These are phyloP conservation scores for Aspergillus olivimuriae DNA, from an alignment of 495 filamentous ascomycete genomes.

Conservation along the genomic window DNA sequence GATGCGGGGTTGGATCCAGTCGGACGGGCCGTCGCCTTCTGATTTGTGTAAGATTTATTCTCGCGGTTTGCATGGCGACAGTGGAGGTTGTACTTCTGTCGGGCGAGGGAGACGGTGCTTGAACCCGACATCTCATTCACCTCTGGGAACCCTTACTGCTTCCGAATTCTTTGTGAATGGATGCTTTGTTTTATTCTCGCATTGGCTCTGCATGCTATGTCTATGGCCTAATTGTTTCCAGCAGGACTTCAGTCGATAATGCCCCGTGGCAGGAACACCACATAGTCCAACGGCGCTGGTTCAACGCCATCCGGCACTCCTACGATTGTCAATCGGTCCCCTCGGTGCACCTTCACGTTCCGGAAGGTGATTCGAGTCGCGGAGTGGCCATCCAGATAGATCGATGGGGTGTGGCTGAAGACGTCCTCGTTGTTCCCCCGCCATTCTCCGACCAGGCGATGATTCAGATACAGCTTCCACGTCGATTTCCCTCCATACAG, in stretches of 20 bases:
- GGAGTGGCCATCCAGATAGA: slow-evolving; percentile 56
- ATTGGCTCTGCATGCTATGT: too few species aligned
- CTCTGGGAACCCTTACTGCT: too few species aligned
- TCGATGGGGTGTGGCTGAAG: slow-evolving; percentile 49
- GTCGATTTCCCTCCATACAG: slow-evolving; percentile 46
- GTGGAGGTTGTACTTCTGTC: too few species aligned
- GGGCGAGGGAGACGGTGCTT: too few species aligned
- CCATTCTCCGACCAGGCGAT: slow-evolving; percentile 48
- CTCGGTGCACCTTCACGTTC: slow-evolving; percentile 42
- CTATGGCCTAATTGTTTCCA: too few species aligned
- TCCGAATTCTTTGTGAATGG: too few species aligned
- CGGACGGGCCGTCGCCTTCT: too few species aligned
- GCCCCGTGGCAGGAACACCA: slow-evolving; percentile 53
- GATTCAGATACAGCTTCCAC: slow-evolving; percentile 49
- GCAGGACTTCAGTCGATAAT: slow-evolving; percentile 59
- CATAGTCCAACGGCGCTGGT: slow-evolving; percentile 60
- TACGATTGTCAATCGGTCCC: slow-evolving; percentile 54
- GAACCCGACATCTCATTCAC: too few species aligned
- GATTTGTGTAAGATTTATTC: background rate
- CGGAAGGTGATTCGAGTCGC: slow-evolving; percentile 55
- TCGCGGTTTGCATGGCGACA: background rate
- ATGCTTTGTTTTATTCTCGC: too few species aligned
- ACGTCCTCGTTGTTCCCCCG: slow-evolving; percentile 49
- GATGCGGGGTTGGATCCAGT: background rate
- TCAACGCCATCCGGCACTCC: slow-evolving; percentile 54